Base-by-base conservation (phyloP, 179 eudicot genomes). In the Sideroxylon spinosum region DNA sequence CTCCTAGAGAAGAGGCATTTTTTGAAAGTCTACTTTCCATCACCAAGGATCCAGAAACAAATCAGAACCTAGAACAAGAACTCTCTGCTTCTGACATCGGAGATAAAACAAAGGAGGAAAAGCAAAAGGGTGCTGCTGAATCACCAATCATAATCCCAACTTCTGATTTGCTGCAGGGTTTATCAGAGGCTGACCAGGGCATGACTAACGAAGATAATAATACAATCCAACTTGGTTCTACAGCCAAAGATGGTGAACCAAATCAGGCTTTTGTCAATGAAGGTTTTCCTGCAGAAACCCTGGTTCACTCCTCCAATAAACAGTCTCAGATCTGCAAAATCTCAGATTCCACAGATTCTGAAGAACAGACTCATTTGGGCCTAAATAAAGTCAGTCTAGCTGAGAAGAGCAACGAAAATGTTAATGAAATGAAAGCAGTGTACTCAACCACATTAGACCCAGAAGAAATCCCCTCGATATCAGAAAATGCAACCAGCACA, bases 91-190 rank as follows among this genome's bases (percentile, higher is more conserved):
- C 37, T 17, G 62, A 55, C 62, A 71, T 57, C 28, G 71, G 53
- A 71, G 71, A 72, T 14, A 22, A 3, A 78, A 52, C 22, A 9
- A 4, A 73, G 32, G 65, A 19, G 57, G 79, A 61, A 49, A 70
- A 19, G 22, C 68, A 60, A 57, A 65, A 19, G 44, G 60, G 64
- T 44, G 84, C 77, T 23, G 78, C 71, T 64, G 68, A 56, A 10
- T 53, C 71, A 69, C 29, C 0, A 57, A 28, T 46, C 12, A 10
- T 12, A 26, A 60, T 65, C 63, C 76, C 32, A 28, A 50, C 64
- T 50, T 55, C 81, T 74, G 73, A 79, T 86, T 76, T 85, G 82
- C 81, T 76, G 74, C 64, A 89, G 79, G 23, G 76, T 86, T 56
- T 74, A 62, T 55, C 81, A 20, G 84, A 85, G 19, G 56, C 56